Base-by-base conservation (phyloP, 1,284 basidiomycete genomes). In the Microbotryum intermedium region DNA sequence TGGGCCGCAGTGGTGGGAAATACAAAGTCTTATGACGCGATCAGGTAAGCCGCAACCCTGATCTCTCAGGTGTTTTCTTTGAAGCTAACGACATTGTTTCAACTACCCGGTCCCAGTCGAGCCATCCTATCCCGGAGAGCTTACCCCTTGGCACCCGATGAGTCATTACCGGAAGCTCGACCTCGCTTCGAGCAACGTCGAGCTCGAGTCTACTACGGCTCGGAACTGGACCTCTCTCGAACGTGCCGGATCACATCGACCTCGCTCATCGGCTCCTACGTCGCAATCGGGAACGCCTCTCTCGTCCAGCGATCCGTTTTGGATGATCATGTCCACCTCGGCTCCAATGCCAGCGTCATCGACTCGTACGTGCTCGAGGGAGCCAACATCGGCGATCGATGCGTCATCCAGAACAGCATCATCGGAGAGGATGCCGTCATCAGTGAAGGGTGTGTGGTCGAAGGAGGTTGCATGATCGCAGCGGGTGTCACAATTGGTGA, bases 121-220 rank as follows among this genome's bases (percentile, higher is more conserved):
- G 92, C 97, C 71, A 88, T 98, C 52, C 76, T 98, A 43, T 82
- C 88, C 29, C 80, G 93, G 65, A 94, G 91, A 89, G 88, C 90
- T 3, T 94, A 91, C 77, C 95, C 94, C 1, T 80, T 97, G 21
- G 89, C 92, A 1, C 94, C 94, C 11, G 93, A 95, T 70, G 85
- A 92, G 72, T 90, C 90, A 72, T 84, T 93, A 66, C 90, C 91
- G 0, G 84, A 86, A 28, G 84, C 84, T 10, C 34, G 51, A 16
- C 11, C 34, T 16, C 55, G 82, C 49, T 94, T 92, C 72, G 88
- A 92, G 71, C 84, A 91, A 69, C 80, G 85, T 48, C 81, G 86
- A 39, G 90, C 89, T 6, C 89, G 91, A 75, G 84, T 85, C 67
- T 97, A 97, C 74, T 81, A 92, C 60, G 83, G 90, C 16, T 83